Percentiles rank a stretch among this genome's conserved stretches.
These are phyloP conservation scores for Calocybe gangraenosa DNA, from an alignment of 768 basidiomycete species.

Conservation along the genomic window DNA sequence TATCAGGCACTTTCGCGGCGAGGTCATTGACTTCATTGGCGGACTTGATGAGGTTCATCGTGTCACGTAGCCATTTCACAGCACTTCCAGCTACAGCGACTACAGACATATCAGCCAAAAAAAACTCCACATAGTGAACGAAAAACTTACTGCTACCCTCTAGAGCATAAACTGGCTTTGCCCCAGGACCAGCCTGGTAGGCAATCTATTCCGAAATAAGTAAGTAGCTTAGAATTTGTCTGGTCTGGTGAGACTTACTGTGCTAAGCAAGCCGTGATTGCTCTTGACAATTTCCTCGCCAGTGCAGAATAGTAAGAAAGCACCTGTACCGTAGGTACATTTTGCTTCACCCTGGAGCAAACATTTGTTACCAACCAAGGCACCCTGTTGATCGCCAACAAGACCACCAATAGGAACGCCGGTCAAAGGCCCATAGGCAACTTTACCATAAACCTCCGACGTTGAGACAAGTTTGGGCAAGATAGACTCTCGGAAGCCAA, in stretches of 20 bases:
- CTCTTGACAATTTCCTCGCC: slow-evolving; percentile 85
- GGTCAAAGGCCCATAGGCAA: slow-evolving; percentile 60
- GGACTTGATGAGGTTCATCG: slow-evolving; percentile 75
- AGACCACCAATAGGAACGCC: slow-evolving; percentile 88
- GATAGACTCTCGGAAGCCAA: slow-evolving; percentile 70
- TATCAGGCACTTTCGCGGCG: slow-evolving; percentile 68
- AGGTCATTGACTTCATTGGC: slow-evolving; percentile 84
- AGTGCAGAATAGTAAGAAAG: slow-evolving; percentile 94
- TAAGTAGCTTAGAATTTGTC: neutral
- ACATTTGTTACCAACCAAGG: slow-evolving; percentile 95
- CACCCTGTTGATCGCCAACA: slow-evolving; percentile 98
- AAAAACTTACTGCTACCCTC: slow-evolving; percentile 82
- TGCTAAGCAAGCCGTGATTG: slow-evolving; percentile 82
- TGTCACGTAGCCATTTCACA: slow-evolving; percentile 95
- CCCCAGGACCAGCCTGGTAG: slow-evolving; percentile 77
- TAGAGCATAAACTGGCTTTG: slow-evolving; percentile 85
- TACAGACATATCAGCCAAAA: slow-evolving; percentile 20
- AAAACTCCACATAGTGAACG: neutral
- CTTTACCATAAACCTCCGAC: slow-evolving; percentile 86
- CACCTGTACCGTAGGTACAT: slow-evolving; percentile 97
- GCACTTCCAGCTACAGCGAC: slow-evolving; percentile 95
- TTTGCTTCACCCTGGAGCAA: slow-evolving; percentile 89
- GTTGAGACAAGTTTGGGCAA: slow-evolving; percentile 88
- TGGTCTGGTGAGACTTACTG: slow-evolving; percentile 40
- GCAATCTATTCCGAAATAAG: slow-evolving; percentile 54